Evolutionary conservation across 441 rosid genomes (phyloP), one percentile per base, ranked within the genome.

Genomic region (Gossypium trilobum): DNA sequence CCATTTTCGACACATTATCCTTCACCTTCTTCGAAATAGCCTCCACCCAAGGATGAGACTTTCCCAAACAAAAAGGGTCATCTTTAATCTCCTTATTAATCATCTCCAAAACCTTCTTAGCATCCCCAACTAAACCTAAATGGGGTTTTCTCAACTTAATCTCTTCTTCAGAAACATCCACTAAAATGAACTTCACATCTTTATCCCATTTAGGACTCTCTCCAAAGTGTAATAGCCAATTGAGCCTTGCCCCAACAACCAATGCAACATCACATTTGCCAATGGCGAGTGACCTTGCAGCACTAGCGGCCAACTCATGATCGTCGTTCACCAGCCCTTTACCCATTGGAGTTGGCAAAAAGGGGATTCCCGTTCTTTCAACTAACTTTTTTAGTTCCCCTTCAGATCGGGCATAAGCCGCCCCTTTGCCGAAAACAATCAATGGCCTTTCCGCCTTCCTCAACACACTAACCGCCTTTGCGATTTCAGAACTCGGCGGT

Each of bases 161-260:
- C 85, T 93, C 98, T 58, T 90, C 93, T 74, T 85, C 78, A 73
- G 85, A 78, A 70, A 91, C 77, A 79, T 93, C 98, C 11, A 89
- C 87, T 79, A 91, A 74, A 54, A 93, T 79, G 68, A 93, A 93
- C 78, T 87, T 93, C 61, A 91, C 96, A 77, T 93, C 91, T 68
- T 82, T 84, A 31, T 91, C 81, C 98, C 98, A 93, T 80, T 84
- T 93, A 0, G 98, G 98, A 1, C 90, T 87, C 76, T 89, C 93
- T n/a, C 98, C 98, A 68, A 93, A 93, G 79, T 93, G 97, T 72
- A 93, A 82, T 81, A 91, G 76, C 95, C 98, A 93, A 76, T 93
- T 91, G 42, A 93, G 92, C 82, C 98, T 87, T 27, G 97, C 97
- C 13, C 98, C 97, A 33, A 93, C 84, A 52, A 93, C 89, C 73